Evolutionary conservation across 1,284 basidiomycete genomes (phyloP), one percentile per base, ranked within the genome.

Genomic region (Ceratobasidium sp.): DNA sequence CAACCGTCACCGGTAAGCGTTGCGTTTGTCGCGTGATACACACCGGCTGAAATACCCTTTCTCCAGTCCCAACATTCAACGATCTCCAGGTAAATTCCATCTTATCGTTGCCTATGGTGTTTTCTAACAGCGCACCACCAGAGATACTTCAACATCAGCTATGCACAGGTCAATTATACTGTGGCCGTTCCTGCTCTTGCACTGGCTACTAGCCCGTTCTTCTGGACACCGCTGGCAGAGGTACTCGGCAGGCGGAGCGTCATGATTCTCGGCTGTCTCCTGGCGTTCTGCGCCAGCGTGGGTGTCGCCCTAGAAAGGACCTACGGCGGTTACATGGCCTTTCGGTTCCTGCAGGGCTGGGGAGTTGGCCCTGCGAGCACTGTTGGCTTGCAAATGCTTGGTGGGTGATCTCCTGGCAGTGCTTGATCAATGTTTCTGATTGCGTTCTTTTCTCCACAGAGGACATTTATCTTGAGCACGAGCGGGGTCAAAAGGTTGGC

Each of bases 281-380:
- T 77, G 16, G 77, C 77, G 5, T 66, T 76, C 54, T 56, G 64
- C 34, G 68, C 77, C 6, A 76, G 65, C 46, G 64, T 77, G 22
- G 77, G 76, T 1, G 59, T 63, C 49, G 77, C 76, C 16, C 49
- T 75, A 13, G 68, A 73, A 27, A 69, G 46, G 8, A 74, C 54
- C n/a, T 77, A 77, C 41, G 27, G 53, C 14, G 77, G 76, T 16
- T 77, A 77, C 64, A 77, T 77, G 77, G 76, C 65, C 5, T 63
- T 72, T 48, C 69, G 77, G 27, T 77, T 77, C 56, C 49, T 77
- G 31, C 77, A 77, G 46, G 77, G 77, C 27, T 77, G 77, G 77
- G 77, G 77, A 1, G 77, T 76, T 24, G 77, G 77, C 39, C 77
- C 77, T 46, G 77, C 77, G 13, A 75, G 74, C 53, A 77, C 77